Conservation (phyloP, 768 basidiomycete species). For the Rhizopogon vulgaris region DNA sequence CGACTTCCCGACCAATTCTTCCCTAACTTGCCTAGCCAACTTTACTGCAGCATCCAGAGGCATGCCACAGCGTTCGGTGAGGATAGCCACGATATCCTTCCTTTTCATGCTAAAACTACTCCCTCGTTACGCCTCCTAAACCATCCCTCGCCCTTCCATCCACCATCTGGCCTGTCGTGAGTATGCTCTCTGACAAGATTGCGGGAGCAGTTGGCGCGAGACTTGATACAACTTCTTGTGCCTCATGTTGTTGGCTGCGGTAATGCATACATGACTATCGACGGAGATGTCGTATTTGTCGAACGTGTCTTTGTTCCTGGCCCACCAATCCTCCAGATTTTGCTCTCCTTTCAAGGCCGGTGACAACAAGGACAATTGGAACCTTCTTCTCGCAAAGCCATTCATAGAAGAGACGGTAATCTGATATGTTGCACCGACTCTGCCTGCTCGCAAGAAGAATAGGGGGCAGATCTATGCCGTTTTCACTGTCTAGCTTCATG, state of each 20-base stretch:
- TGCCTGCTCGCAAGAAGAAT: slow-evolving; percentile 27
- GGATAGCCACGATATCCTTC: slow-evolving; percentile 12
- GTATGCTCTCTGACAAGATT: neutral
- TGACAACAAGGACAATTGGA: slow-evolving; percentile 27
- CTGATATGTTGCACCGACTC: slow-evolving; percentile 23
- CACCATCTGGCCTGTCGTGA: neutral
- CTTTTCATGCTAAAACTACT: slow-evolving; percentile 14
- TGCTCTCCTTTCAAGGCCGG: slow-evolving; percentile 22
- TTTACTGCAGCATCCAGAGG: slow-evolving; percentile 19
- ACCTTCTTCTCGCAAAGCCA: slow-evolving; percentile 31
- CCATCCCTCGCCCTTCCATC: slow-evolving; percentile 11
- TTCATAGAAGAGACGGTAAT: slow-evolving; percentile 31
- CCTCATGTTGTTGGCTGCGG: slow-evolving; percentile 16
- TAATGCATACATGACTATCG: slow-evolving; percentile 27
- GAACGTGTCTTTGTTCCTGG: slow-evolving; percentile 14
- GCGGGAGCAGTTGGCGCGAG: neutral
- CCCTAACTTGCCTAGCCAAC: slow-evolving; percentile 18
- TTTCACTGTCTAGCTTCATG: slow-evolving; percentile 23
- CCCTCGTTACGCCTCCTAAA: slow-evolving; percentile 10
- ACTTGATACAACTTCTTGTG: neutral
- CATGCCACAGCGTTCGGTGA: slow-evolving; percentile 20
- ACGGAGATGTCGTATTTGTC: slow-evolving; percentile 17
- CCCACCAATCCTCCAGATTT: slow-evolving; percentile 17
- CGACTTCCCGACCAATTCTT: neutral
- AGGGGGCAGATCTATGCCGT: slow-evolving; percentile 27